Evolutionary conservation across 2,329 filamentous ascomycete species (phyloP).

Genomic region (Trichothecium roseum): DNA sequence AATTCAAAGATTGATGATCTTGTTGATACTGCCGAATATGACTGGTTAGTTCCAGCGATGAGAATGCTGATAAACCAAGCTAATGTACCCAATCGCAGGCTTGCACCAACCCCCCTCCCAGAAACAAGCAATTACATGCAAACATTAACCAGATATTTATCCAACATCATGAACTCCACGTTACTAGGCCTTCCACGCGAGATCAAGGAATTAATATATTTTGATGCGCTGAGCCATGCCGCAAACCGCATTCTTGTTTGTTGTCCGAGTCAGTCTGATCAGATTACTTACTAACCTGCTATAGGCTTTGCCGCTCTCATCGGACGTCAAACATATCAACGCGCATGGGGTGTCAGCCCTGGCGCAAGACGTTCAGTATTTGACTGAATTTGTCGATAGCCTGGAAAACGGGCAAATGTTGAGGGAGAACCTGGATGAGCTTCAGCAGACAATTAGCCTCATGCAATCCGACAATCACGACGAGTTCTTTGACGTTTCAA

Average conservation of each 20-base stretch:
- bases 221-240: conserved; percentile 87
- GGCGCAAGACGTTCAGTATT: conserved; percentile 71
- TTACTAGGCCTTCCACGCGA: conserved; percentile 85
- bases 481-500: conserved; percentile 89
- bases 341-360: conserved; percentile 74
- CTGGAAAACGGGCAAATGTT: conserved; percentile 80
- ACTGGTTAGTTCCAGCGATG: conserved; percentile 49
- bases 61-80: conserved; percentile 1
- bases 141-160: conserved; percentile 83
- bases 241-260: conserved; percentile 71
- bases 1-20: conserved; percentile 98
- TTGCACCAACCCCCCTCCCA: conserved; percentile 43
- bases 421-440: conserved; percentile 79
- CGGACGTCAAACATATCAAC: conserved; percentile 76
- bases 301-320: conserved; percentile 66
- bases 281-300: background rate
- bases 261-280: conserved; percentile 1
- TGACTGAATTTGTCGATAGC: conserved; percentile 76
- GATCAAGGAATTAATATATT: conserved; percentile 97
- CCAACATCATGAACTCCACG: conserved; percentile 94
- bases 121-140: conserved; percentile 93
- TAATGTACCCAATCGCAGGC: conserved; percentile 24
- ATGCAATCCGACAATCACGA: conserved; percentile 87
- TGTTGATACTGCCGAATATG: conserved; percentile 93
- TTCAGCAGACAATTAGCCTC: conserved; percentile 83